phyloP scores from a whole-genome alignment of 2,329 filamentous ascomycete species.

The Ascochyta pisi region DNA sequence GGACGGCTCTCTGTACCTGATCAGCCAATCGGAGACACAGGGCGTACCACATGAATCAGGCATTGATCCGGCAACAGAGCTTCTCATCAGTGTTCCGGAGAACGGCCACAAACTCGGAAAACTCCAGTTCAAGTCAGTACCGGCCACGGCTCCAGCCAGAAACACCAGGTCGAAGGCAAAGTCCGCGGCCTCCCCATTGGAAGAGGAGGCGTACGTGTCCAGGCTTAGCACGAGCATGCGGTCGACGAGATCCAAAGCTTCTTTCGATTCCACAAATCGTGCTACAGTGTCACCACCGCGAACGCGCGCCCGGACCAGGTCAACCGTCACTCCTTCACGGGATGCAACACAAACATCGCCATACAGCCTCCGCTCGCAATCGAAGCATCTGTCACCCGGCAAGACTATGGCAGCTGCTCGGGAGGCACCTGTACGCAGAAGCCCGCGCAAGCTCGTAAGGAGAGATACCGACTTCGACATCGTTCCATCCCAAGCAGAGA shows the following conservation, averaged over 20 bases:
- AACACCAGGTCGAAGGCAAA: constrained; percentile 45
- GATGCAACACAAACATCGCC: constrained; percentile 31
- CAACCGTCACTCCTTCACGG: constrained; percentile 28
- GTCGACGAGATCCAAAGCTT: constrained; percentile 25
- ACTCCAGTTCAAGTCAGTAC: constrained; percentile 26
- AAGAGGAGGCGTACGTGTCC: constrained; percentile 19
- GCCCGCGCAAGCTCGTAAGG: constrained; percentile 23
- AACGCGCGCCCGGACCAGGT: constrained; percentile 18
- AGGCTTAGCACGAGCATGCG: constrained; percentile 17
- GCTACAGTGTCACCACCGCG: constrained; percentile 29
- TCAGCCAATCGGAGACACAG: constrained; percentile 10
- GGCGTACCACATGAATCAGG: neutral
- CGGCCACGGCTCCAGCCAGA: constrained; percentile 35
- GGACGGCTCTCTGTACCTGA: constrained; percentile 21
- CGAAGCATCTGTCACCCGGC: constrained; percentile 32
- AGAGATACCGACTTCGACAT: constrained; percentile 23
- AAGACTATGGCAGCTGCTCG: constrained; percentile 8
- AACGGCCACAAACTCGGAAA: constrained; percentile 32
- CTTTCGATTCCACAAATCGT: constrained; percentile 23
- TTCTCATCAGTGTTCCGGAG: constrained; percentile 27
- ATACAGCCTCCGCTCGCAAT: constrained; percentile 39
- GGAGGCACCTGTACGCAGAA: constrained; percentile 5
- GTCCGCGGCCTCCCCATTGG: constrained; percentile 28
- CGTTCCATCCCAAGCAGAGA: constrained; percentile 14
- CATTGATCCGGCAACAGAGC: constrained; percentile 13